Evolutionary conservation across 352 stramenopile genomes (phyloP).

Genomic region (Phytopythium ostracodes): DNA sequence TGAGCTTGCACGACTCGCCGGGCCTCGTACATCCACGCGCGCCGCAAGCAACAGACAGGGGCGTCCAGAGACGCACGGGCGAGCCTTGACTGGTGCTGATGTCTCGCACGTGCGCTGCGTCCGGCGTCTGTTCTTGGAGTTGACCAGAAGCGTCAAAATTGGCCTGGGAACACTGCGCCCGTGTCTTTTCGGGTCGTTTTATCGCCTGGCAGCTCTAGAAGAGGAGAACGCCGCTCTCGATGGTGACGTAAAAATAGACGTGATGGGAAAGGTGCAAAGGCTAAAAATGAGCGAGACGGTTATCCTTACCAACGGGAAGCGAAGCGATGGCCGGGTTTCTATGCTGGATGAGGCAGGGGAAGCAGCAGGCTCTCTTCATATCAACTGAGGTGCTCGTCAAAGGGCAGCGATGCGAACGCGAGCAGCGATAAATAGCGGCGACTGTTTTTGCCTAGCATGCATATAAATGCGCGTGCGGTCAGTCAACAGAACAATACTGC

Average conservation of each 20-base stretch:
- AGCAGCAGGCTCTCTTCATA: too few species aligned
- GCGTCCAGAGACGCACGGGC: not conserved
- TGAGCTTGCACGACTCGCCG: not conserved
- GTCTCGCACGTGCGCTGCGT: not conserved
- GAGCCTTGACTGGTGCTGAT: not conserved
- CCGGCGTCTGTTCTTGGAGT: not conserved
- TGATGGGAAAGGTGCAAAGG: not conserved
- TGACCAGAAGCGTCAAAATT: not conserved
- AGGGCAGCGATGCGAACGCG: too few species aligned
- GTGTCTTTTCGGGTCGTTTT: not conserved
- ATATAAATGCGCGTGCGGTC: not conserved
- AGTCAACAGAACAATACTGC: not conserved
- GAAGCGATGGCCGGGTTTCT: too few species aligned
- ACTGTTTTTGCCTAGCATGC: too few species aligned
- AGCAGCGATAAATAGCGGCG: too few species aligned
- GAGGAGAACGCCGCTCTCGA: not conserved
- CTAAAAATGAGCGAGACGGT: not conserved
- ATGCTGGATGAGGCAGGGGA: too few species aligned
- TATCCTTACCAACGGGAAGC: too few species aligned
- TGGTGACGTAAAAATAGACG: not conserved
- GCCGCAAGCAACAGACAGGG: not conserved
- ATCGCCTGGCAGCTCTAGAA: not conserved
- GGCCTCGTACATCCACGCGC: constrained; percentile 1
- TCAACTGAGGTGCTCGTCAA: too few species aligned
- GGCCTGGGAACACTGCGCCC: not conserved